phyloP scores from a whole-genome alignment of 2,329 filamentous ascomycete genomes.

The Microsporum canis region DNA sequence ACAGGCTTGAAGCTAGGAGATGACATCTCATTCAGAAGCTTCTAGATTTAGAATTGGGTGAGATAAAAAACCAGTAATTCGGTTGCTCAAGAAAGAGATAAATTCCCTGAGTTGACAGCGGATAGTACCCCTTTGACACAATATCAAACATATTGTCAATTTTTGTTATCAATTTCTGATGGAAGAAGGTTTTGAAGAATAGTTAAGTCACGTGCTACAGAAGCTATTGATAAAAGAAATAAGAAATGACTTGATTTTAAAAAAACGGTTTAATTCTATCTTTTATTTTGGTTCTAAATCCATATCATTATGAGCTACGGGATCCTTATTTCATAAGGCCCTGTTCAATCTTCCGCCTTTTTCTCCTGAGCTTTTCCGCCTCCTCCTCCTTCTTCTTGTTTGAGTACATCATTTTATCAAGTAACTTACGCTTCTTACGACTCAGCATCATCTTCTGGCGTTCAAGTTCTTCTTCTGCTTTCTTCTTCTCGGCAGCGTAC shows the following conservation, averaged over 20 bases:
- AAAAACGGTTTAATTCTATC: not conserved
- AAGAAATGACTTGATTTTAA: not conserved
- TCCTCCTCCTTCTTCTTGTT: conserved; percentile 89
- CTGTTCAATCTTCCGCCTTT: conserved; percentile 82
- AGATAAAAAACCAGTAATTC: not conserved
- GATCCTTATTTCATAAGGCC: conserved; percentile 19
- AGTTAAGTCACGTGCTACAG: not conserved
- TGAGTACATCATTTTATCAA: conserved; percentile 94
- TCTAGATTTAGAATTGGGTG: no score
- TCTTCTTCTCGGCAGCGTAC: conserved; percentile 52
- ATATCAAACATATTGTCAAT: not conserved
- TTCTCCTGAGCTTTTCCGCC: conserved; percentile 72
- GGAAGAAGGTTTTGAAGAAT: not conserved
- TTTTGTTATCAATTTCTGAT: not conserved
- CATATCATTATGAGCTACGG: not conserved
- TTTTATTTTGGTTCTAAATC: conserved; percentile 1
- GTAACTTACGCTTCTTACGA: conserved; percentile 93
- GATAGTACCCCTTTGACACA: not conserved
- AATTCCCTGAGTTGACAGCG: not conserved
- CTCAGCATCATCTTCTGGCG: conserved; percentile 96
- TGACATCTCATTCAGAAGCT: not conserved
- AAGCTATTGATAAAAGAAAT: not conserved
- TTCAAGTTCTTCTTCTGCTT: conserved; percentile 78
- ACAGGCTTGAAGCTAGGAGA: not conserved
- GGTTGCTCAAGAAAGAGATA: not conserved